Base-by-base conservation (phyloP, 176 grass and related monocot species). In the Thinopyrum elongatum region DNA sequence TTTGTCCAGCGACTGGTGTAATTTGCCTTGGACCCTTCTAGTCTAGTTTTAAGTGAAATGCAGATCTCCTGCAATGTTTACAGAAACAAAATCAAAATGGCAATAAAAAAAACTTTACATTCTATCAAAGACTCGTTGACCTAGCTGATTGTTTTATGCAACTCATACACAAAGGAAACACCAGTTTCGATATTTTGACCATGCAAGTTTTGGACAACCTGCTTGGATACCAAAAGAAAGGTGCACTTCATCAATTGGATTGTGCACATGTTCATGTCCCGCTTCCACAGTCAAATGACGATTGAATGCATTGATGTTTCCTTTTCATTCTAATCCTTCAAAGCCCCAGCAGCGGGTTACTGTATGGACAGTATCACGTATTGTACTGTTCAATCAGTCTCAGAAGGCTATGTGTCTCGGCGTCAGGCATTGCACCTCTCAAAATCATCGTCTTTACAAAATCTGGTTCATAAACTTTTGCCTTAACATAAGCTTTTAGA, bases 361-460 rank as follows among this genome's bases (percentile, higher is more conserved):
- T 74, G n/a, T 49, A 73, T 23, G 70, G 6, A 58, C 34, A 17
- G 19, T 63, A 70, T 91, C 57, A 91, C 76, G 59, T 83, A 86
- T 92, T 93, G 78, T 90, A 99, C 88, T 91, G 84, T 71, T 95
- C 84, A 31, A 96, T 86, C 66, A 96, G 83, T 78, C 92, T 92
- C 42, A 91, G 34, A 83, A 99, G 97, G 80, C 90, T 91, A 68
- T 93, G 88, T 35, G 89, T 95, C 85, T 99, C 94, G 26, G 94
- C 84, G 30, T 96, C 94, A 85, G 94, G 94, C 71, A 93, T 89
- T 41, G 92, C 88, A 47, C 90, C 97, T 81, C 89, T 90, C 88
- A 96, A 90, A 89, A 99, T 94, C 94, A 99, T 99, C 79, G 83
- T 81, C 51, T 59, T 90, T 53, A 91, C 61, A 49, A 99, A 89